Conservation (phyloP, 441 rosid species). For the Gossypium gossypioides region DNA sequence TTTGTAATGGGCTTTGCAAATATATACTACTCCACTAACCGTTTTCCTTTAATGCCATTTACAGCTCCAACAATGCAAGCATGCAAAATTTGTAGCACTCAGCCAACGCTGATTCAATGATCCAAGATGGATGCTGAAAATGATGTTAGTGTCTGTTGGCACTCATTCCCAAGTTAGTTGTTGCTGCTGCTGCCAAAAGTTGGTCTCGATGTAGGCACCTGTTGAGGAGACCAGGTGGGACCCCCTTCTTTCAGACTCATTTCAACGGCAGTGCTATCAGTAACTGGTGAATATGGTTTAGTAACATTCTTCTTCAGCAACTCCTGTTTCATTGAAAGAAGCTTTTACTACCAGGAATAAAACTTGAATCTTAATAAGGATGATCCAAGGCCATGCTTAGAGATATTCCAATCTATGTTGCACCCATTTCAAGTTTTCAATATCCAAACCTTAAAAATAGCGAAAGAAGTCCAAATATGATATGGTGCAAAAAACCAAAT, state of each 20-base stretch:
- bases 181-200: constrained; percentile 49
- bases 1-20: neutral
- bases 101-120: neutral
- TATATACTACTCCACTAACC: neutral
- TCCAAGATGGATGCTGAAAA: neutral
- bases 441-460: neutral
- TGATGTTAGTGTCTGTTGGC: neutral
- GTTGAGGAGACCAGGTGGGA: constrained; percentile 42
- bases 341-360: neutral
- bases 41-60: neutral
- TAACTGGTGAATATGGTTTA: constrained; percentile 67
- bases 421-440: neutral
- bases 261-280: constrained; percentile 37
- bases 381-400: neutral
- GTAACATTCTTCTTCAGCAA: constrained; percentile 58
- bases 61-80: neutral
- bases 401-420: neutral
- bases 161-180: constrained; percentile 19
- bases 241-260: constrained; percentile 32
- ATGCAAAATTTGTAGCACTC: neutral
- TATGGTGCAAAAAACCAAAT: neutral
- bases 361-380: neutral
- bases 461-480: neutral
- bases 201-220: constrained; percentile 42
- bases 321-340: constrained; percentile 38